Conservation (phyloP, 2,329 filamentous ascomycete species). For the Cryphonectria japonica region DNA sequence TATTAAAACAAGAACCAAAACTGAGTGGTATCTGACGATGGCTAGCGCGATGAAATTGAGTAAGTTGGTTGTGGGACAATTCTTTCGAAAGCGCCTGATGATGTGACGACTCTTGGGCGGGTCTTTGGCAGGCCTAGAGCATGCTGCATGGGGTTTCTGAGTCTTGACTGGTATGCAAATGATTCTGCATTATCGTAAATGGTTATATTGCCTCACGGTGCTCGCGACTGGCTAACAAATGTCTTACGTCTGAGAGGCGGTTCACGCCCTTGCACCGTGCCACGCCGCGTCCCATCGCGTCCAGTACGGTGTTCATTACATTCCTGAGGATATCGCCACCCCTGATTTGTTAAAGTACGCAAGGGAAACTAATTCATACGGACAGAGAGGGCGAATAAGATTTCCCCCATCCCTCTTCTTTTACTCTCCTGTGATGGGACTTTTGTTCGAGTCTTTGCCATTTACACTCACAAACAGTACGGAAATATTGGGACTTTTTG, state of each 20-base stretch:
- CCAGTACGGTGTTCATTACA: neutral
- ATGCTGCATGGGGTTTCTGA: neutral
- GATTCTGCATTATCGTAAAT: neutral
- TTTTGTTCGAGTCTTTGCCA: neutral
- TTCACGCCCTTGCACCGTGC: neutral
- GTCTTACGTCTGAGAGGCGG: neutral
- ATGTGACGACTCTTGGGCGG: neutral
- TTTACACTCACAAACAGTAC: neutral
- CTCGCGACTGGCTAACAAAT: neutral
- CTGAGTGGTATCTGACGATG: neutral
- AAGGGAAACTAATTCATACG: neutral
- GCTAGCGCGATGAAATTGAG: neutral
- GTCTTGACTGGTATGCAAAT: neutral
- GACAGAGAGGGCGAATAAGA: neutral
- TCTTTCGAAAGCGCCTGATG: neutral
- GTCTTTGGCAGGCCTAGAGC: neutral
- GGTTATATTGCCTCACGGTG: neutral
- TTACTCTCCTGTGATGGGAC: neutral
- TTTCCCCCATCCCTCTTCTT: neutral
- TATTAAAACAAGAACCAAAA: no score
- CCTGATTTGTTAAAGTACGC: neutral
- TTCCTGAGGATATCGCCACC: neutral
- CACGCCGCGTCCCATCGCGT: neutral
- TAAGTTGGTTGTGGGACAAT: neutral
- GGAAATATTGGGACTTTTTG: neutral